A percentile compares a stretch with the other conserved stretches of the same genome.
These are phyloP conservation scores for Fraxinus platypoda DNA, from an alignment of 305 asterid species.

Conservation along the genomic window DNA sequence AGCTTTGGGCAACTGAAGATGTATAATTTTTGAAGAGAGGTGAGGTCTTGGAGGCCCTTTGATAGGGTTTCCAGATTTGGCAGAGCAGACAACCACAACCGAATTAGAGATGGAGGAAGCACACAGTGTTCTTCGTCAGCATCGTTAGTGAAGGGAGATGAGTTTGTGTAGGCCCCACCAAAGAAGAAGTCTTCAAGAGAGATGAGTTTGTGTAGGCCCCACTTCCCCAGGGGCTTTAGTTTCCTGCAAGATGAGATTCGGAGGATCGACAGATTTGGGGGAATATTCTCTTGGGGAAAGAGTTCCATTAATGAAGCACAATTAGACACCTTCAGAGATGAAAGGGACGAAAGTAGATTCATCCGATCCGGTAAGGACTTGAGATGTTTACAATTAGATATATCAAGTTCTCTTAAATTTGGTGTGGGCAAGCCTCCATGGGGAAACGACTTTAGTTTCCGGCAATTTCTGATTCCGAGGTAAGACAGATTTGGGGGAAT, in stretches of 20 bases:
- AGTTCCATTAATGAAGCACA: neutral
- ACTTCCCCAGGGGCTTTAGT: constrained; percentile 8
- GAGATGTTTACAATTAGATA: neutral
- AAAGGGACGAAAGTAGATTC: neutral
- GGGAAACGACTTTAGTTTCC: neutral
- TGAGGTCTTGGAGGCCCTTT: too few relatives aligned
- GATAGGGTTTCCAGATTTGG: too few relatives aligned
- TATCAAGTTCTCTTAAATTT: neutral
- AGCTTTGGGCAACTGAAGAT: too few relatives aligned
- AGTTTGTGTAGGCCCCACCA: constrained; percentile 1
- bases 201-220: constrained; percentile 1
- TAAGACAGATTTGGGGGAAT: too few relatives aligned
- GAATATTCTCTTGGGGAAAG: neutral
- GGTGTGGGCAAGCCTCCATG: constrained; percentile 15
- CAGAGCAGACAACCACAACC: too few relatives aligned
- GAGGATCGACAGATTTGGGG: neutral
- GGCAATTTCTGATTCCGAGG: too few relatives aligned
- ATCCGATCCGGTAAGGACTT: neutral
- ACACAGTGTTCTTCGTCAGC: neutral
- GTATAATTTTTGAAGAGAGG: too few relatives aligned
- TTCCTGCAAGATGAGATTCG: neutral
- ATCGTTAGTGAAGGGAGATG: neutral
- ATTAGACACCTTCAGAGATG: neutral
- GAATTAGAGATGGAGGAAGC: neutral
- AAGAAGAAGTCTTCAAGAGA: neutral